Evolutionary conservation across 768 basidiomycete species (phyloP), one percentile per base, ranked within the genome.

Genomic region (Boletus rufocinnamomeus): DNA sequence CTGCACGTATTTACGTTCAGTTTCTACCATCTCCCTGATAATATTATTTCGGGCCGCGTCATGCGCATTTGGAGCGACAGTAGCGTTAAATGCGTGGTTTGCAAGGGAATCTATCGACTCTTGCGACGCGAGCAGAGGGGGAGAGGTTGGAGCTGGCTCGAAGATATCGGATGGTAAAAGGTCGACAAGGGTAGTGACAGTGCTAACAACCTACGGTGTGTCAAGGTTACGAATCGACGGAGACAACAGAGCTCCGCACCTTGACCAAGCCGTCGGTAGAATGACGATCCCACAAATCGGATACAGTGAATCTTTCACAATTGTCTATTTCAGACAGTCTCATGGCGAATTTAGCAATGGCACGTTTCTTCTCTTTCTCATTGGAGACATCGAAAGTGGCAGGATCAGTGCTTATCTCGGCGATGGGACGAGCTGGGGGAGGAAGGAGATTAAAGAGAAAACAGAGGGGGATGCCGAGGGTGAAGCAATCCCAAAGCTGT

Each of bases 181-280:
- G 67, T 90, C 82, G 62, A 96, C 90, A 60, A 96, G 84, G 63
- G 86, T 85, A 23, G 88, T 88, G 49, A 95, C 90, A n/a, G 90
- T 91, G 72, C 89, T 87, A 60, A 96, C 86, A 46, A 95, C 93
- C 94, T 96, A 56, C 8, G 34, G 56, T 54, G 4, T 32, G 46
- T 58, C 32, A 59, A 50, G 44, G 19, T 40, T 30, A 51, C 30
- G 50, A 44, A 45, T 19, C 1, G 35, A 41, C 38, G 30, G 7
- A 47, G 43, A 41, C 28, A 13, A 19, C 50, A 62, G 6, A 56
- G 46, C 19, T 10, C 74, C 82, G 61, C 54, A 95, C 95, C 86
- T 97, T 97, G 69, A 98, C 95, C 60, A 98, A 79, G 6, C 93
- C 94, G 66, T 95, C 94, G 6, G 92, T 97, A 38, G 94, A 93